These are phyloP conservation scores for Ganoderma leucocontextum DNA, from an alignment of 1,284 basidiomycete genomes.

Conservation along the genomic window DNA sequence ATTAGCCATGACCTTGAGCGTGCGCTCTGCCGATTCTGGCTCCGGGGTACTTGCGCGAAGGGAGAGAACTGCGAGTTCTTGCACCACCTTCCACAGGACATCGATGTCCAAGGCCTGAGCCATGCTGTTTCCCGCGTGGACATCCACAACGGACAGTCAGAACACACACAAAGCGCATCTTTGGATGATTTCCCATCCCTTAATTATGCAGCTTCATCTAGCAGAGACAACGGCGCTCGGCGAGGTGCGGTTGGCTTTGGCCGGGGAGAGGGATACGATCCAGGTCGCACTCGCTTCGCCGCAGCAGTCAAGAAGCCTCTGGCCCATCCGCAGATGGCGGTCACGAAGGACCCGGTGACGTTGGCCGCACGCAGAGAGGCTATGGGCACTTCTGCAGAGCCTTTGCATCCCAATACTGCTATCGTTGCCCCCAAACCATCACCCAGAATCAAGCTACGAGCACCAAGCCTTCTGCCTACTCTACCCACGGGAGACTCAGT, in stretches of 20 bases:
- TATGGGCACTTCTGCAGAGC: conserved; percentile 65
- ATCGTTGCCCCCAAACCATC: conserved; percentile 87
- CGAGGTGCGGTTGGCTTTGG: conserved; percentile 50
- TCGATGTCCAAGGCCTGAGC: conserved; percentile 72
- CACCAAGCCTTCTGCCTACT: conserved; percentile 88
- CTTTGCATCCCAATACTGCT: conserved; percentile 67
- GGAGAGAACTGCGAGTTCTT: conserved; percentile 92
- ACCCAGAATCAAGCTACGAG: conserved; percentile 82
- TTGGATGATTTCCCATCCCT: conserved; percentile 91
- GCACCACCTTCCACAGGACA: conserved; percentile 87
- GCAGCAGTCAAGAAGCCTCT: conserved; percentile 78
- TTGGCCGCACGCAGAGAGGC: conserved; percentile 61
- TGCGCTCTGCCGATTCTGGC: conserved; percentile 97
- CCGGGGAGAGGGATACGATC: conserved; percentile 65
- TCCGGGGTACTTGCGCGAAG: conserved; percentile 95
- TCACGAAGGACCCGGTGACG: conserved; percentile 47
- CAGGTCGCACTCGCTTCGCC: conserved; percentile 85
- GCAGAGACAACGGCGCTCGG: conserved; percentile 49
- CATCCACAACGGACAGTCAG: conserved; percentile 55
- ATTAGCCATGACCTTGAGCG: conserved; percentile 88
- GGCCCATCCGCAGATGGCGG: conserved; percentile 39
- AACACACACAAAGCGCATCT: conserved; percentile 52
- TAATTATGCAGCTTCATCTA: conserved; percentile 48
- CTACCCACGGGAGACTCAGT: conserved; percentile 84
- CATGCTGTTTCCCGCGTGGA: conserved; percentile 77